phyloP scores from a whole-genome alignment of 2,329 filamentous ascomycete genomes.

The Hymenoscyphus albidus region DNA sequence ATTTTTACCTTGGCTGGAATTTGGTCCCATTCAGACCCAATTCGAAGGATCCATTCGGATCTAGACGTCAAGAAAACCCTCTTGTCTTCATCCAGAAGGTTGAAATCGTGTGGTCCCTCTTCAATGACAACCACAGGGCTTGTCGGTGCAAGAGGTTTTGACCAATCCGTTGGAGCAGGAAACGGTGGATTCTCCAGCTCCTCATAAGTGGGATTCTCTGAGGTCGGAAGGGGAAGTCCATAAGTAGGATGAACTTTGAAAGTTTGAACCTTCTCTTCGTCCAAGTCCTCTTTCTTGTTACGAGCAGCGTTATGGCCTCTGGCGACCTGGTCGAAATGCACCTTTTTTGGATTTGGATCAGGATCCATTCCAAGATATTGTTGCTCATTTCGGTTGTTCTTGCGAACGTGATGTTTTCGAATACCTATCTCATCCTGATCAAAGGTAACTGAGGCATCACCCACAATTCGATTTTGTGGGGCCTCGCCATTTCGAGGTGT shows the following conservation, averaged over 20 bases:
- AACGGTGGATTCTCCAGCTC: conserved; percentile 16
- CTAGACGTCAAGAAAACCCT: conserved; percentile 15
- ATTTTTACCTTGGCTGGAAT: conserved; percentile 13
- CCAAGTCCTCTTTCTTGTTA: conserved; percentile 30
- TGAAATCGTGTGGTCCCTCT: conserved; percentile 4
- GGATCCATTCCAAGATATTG: conserved; percentile 28
- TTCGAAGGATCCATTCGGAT: conserved; percentile 14
- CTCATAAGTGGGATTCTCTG: conserved; percentile 16
- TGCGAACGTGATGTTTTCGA: conserved; percentile 25
- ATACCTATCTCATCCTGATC: conserved; percentile 33
- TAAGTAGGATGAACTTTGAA: conserved; percentile 23
- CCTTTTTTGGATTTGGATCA: conserved; percentile 27
- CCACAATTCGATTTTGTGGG: conserved; percentile 27
- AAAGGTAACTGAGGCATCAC: conserved; percentile 25
- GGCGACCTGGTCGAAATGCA: conserved; percentile 31
- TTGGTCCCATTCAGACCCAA: conserved; percentile 12
- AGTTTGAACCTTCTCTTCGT: conserved; percentile 23
- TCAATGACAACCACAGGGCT: conserved; percentile 17
- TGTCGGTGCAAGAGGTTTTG: conserved; percentile 13
- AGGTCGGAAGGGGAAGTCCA: conserved; percentile 22
- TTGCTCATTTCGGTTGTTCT: conserved; percentile 24
- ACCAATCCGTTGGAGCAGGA: conserved; percentile 15
- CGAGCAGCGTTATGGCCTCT: conserved; percentile 29
- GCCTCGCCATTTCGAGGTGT: conserved; percentile 25
- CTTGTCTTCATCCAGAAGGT: conserved; percentile 17